A percentile compares a stretch with the other conserved stretches of the same genome.
Evolutionary conservation across 164 flowering plant genomes (phyloP).

Genomic region (Vitis rotundifolia): DNA sequence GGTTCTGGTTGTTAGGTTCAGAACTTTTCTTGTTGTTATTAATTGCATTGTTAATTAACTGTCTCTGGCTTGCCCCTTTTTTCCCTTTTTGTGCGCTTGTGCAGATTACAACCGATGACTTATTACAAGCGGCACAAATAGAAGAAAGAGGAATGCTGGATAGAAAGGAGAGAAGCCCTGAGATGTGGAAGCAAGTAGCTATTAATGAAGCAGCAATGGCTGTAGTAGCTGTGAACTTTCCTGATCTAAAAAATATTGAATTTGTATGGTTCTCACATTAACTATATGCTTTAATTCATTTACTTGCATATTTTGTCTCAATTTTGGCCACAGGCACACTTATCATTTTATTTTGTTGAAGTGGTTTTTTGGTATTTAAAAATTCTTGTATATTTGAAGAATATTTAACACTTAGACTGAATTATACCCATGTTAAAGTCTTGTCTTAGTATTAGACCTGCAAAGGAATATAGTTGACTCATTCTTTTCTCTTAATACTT

Average conservation of each 20-base stretch:
- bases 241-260: conserved; percentile 78
- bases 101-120: conserved; percentile 94
- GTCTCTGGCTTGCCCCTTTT: no score
- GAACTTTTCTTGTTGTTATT: no score
- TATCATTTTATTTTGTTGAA: no score
- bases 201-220: conserved; percentile 96
- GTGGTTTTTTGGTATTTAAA: no score
- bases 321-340: neutral
- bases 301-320: neutral
- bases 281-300: neutral
- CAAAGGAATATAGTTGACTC: no score
- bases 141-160: conserved; percentile 94
- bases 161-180: conserved; percentile 75
- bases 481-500: no score
- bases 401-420: no score
- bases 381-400: no score
- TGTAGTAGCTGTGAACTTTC: conserved; percentile 85
- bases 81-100: conserved; percentile 9
- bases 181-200: conserved; percentile 88
- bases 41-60: no score
- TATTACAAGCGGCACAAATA: conserved; percentile 93
- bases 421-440: no score
- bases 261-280: conserved; percentile 53
- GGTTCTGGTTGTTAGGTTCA: no score
- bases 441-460: no score